Base-by-base conservation (phyloP, 2,329 filamentous ascomycete genomes). In the Cryphonectria parasitica region DNA sequence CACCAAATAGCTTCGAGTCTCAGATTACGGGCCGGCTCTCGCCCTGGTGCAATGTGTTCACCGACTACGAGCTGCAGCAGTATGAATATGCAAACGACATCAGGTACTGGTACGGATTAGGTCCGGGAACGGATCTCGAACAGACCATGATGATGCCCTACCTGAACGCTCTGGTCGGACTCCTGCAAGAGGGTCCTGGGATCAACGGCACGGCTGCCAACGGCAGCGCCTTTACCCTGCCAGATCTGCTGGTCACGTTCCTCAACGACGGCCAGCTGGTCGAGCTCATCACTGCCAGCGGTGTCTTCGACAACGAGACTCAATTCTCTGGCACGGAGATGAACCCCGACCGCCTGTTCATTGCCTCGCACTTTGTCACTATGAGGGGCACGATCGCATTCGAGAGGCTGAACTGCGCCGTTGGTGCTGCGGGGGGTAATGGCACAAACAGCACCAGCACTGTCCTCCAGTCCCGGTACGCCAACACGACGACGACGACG, bases 51-150 rank as follows among this genome's bases (percentile, higher is more conserved):
- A 81, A 82, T 66, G 82, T 90, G 22, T 89, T 91, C 75, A 89
- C 85, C 3, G 82, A 90, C 45, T 81, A 87, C 2, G 90, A 92
- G 77, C 83, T 91, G 68, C 81, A 85, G 41, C 80, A 86, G 74
- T 92, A 92, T 74, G 89, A 92, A 75, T 92, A 92, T 77, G 83
- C 85, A 1, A 89, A 92, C 73, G 90, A 92, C 75, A 79, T 92
- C 54, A 86, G 89, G 41, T 92, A 92, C 78, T 91, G 88, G 79
- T 91, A 92, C 75, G 88, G 88, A 15, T 82, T 85, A 1, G 89
- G 90, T 0, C 87, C 88, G 0, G 89, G 87, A 1, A 83, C 84
- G 2, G 80, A 83, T 45, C 80, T 89, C 28, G 83, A 87, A 10
- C 81, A 83, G 49, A 86, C 84, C 69, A 85, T 89, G 81, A 88